Base-by-base conservation (phyloP, 2,329 filamentous ascomycete genomes). In the Lecanosticta acicola region DNA sequence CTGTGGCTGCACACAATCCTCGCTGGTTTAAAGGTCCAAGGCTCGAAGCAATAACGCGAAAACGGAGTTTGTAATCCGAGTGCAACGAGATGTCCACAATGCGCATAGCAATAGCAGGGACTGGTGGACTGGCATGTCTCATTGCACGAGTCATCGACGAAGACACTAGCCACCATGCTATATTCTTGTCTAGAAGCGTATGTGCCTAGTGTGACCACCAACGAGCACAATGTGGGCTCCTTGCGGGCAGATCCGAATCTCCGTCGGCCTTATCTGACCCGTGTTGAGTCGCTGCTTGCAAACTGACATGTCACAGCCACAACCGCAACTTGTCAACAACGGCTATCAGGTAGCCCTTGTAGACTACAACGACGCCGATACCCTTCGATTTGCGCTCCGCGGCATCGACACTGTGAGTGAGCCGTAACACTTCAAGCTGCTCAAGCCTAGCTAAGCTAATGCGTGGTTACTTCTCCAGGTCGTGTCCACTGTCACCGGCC, bases 401-500 rank as follows among this genome's bases (percentile, higher is more conserved):
- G 85, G 85, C 8, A 76, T 87, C 34, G 83, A 89, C 63, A 76
- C 86, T 9, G 78, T 29, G 24, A 29, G 24, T 29, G 24, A n/a
- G n/a, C n/a, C n/a, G n/a, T n/a, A n/a, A n/a, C n/a, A n/a, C n/a
- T n/a, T n/a, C n/a, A n/a, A n/a, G n/a, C n/a, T n/a, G n/a, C n/a
- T n/a, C n/a, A n/a, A n/a, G n/a, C n/a, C n/a, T n/a, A n/a, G n/a
- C n/a, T n/a, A n/a, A n/a, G n/a, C n/a, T n/a, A n/a, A n/a, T n/a
- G n/a, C n/a, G n/a, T n/a, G n/a, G n/a, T n/a, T 29, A 11, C 24
- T 5, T 11, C 11, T 29, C 24, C 11, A 29, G 24, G 24, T 88
- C 56, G 84, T 89, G 45, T 89, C 84, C 1, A 89, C 84, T 1
- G 79, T 89, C 39, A 77, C 77, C 1, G 83, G 83, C 3, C 68